Base-by-base conservation (phyloP, 2,329 filamentous ascomycete species). In the Ambrosiella cleistominuta region DNA sequence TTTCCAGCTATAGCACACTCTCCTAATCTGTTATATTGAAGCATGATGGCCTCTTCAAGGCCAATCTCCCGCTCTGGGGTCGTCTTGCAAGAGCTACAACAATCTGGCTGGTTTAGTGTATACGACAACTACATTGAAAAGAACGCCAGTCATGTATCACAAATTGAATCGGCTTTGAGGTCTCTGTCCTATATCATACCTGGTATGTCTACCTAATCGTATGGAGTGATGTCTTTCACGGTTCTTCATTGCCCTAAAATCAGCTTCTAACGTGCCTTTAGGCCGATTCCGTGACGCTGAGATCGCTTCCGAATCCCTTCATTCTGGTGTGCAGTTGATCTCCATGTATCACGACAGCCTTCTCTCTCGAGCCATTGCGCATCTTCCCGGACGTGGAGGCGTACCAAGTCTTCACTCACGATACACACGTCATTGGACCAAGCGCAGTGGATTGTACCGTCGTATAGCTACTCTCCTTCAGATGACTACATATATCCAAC, bases 171-270 rank as follows among this genome's bases (percentile, higher is more conserved):
- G 62, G 88, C 89, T 12, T 74, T 98, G 66, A 82, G 93, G 44
- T 95, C 89, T 36, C 73, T 98, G 63, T 96, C 91, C 53, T 98
- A 98, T 69, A 89, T 98, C 63, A 93, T 97, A 54, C 93, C 91
- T 60, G 90, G 86, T 82, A 56, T 13, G 59, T 35, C 55, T 13
- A 15, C 13, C 13, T 17, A 11, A 12, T 3, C 44, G 2, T 11
- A 13, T 27, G 27, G 3, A 27, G 8, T 51, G 19, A 35, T 0
- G 17, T 36, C 15, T 51, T 19, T 8, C 15, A 15, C 2, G 17
- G 9, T 37, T 4, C 11, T 9, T 51, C 8, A 27, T 51, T 8
- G 47, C 27, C 19, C n/a, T 27, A 27, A 27, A 27, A 27, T 27
- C 27, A 27, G 27, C 27, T 27, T 17, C 51, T 56, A 15, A 6